phyloP scores from a whole-genome alignment of 2,329 filamentous ascomycete species.

The Penicillium sp. region DNA sequence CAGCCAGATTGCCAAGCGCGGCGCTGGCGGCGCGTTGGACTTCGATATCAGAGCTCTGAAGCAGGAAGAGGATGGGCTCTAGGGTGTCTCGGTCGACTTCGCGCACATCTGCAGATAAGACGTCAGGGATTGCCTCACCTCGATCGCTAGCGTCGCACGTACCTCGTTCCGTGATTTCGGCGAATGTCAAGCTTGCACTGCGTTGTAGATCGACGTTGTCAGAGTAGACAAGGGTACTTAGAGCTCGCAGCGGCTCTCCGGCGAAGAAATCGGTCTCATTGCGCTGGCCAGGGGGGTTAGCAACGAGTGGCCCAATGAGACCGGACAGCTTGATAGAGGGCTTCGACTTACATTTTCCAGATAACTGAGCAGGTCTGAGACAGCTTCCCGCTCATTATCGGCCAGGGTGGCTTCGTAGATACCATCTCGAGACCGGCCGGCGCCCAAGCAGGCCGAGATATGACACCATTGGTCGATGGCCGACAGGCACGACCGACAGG shows the following conservation, averaged over 20 bases:
- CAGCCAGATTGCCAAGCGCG: constrained; percentile 89
- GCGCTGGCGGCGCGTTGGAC: constrained; percentile 95
- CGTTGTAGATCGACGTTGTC: constrained; percentile 97
- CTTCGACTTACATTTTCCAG: constrained; percentile 76
- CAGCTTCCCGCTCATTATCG: constrained; percentile 93
- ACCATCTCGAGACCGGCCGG: constrained; percentile 73
- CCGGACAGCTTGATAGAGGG: neutral
- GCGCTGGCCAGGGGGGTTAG: constrained; percentile 55
- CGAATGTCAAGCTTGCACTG: constrained; percentile 96
- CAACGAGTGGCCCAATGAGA: neutral
- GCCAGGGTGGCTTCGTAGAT: constrained; percentile 83
- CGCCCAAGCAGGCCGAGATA: constrained; percentile 41
- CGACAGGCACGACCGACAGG: constrained; percentile 42
- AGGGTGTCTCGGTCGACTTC: constrained; percentile 93
- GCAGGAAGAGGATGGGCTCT: constrained; percentile 88
- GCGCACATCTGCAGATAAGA: constrained; percentile 68
- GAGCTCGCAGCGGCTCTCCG: constrained; percentile 84
- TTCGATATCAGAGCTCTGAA: constrained; percentile 93
- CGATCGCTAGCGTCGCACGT: constrained; percentile 14
- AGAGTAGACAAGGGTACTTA: constrained; percentile 95
- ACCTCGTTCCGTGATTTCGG: constrained; percentile 98
- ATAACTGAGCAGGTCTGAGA: constrained; percentile 90
- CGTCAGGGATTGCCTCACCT: constrained; percentile 17
- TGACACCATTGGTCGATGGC: constrained; percentile 43
- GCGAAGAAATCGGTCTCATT: constrained; percentile 98